A percentile compares a stretch with the other conserved stretches of the same genome.
phyloP scores from a whole-genome alignment of 768 basidiomycete species.

The Hericium alpestre region DNA sequence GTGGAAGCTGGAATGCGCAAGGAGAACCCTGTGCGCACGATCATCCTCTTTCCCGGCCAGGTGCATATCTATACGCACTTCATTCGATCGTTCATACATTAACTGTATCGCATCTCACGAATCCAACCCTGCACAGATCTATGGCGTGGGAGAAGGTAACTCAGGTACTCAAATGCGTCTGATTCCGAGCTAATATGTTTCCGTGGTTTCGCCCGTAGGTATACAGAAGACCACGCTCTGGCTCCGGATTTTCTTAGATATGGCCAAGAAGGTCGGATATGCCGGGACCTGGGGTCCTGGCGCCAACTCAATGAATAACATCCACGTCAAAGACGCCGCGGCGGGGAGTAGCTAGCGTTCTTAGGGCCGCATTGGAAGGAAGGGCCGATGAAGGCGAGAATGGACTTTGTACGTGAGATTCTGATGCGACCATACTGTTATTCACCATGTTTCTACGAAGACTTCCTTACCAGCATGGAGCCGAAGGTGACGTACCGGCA shows the following conservation, averaged over 20 bases:
- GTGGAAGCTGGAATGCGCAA: slow-evolving; percentile 29
- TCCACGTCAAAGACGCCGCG: slow-evolving; percentile 32
- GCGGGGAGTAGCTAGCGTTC: slow-evolving; percentile 23
- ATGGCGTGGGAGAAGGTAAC: slow-evolving; percentile 30
- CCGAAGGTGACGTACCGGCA: slow-evolving; percentile 21
- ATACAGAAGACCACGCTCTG: slow-evolving; percentile 28
- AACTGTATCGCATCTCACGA: no score
- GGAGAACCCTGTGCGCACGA: slow-evolving; percentile 32
- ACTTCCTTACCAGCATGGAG: slow-evolving; percentile 22
- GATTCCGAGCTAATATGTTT: neutral
- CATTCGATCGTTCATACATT: neutral
- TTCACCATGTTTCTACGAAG: slow-evolving; percentile 14
- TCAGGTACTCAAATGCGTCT: neutral
- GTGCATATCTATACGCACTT: slow-evolving; percentile 6
- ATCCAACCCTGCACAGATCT: slow-evolving; percentile 23
- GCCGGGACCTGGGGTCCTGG: slow-evolving; percentile 36
- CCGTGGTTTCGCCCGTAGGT: slow-evolving; percentile 14
- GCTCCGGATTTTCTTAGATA: slow-evolving; percentile 26
- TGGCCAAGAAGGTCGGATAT: slow-evolving; percentile 23
- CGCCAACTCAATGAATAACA: slow-evolving; percentile 25
- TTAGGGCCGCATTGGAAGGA: slow-evolving; percentile 31
- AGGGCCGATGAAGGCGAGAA: slow-evolving; percentile 31
- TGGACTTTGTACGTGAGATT: slow-evolving; percentile 27
- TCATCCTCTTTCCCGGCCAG: slow-evolving; percentile 30
- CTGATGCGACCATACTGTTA: neutral